Conservation (phyloP, 129 eudicot genomes). For the Sambucus nigra region DNA sequence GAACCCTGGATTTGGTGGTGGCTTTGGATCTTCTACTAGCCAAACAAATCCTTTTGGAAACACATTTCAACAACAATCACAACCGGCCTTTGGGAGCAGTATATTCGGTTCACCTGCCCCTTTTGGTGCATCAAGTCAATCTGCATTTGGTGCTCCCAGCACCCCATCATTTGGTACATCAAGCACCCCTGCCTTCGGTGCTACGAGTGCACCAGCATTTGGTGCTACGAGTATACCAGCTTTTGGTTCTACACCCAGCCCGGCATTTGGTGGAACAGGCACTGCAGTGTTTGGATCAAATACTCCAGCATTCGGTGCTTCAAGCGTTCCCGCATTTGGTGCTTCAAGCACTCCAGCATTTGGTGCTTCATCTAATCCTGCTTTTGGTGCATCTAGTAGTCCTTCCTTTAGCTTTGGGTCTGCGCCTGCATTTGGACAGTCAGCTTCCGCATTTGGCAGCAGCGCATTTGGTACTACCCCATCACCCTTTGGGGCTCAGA, state of each 20-base stretch:
- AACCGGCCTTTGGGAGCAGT: conserved; percentile 77
- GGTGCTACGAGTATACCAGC: conserved; percentile 44
- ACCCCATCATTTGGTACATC: conserved; percentile 54
- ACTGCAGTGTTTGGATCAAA: conserved; percentile 41
- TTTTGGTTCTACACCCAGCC: conserved; percentile 39
- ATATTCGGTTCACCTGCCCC: conserved; percentile 55
- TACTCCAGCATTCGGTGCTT: conserved; percentile 41
- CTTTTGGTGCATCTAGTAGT: conserved; percentile 54
- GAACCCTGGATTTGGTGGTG: conserved; percentile 95
- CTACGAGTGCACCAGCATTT: conserved; percentile 27
- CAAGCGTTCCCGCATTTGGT: conserved; percentile 47
- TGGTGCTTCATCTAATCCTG: conserved; percentile 40
- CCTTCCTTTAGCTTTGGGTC: conserved; percentile 59
- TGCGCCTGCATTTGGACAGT: conserved; percentile 62
- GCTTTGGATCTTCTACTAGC: conserved; percentile 56
- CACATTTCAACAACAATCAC: conserved; percentile 75
- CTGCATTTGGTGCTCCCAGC: conserved; percentile 56
- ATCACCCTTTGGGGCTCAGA: conserved; percentile 63
- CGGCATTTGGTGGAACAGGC: conserved; percentile 44
- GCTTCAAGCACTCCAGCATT: conserved; percentile 41
- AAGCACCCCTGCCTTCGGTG: conserved; percentile 52
- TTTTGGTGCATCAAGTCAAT: conserved; percentile 65
- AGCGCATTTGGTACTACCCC: conserved; percentile 56
- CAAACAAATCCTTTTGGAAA: conserved; percentile 82
- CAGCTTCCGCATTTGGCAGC: conserved; percentile 69